phyloP scores from a whole-genome alignment of 805 yeast species.

The Kluyveromyces starmeri region DNA sequence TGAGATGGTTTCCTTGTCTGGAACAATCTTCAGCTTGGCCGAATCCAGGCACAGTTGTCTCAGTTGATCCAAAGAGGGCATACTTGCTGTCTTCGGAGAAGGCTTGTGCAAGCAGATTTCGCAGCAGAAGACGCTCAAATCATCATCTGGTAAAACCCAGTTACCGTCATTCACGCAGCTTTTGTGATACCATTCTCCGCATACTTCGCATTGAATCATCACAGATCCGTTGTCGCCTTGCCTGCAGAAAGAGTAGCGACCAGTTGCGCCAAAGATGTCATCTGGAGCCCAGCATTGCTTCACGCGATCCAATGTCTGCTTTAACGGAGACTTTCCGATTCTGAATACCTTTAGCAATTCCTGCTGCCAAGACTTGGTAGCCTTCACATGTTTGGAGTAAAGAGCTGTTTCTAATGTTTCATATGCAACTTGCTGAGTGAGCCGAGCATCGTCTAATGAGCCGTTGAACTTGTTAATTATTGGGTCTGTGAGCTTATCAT shows the following conservation, averaged over 20 bases:
- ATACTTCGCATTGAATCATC: constrained; percentile 63
- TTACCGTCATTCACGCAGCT: constrained; percentile 41
- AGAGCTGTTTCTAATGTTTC: constrained; percentile 9
- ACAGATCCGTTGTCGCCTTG: constrained; percentile 44
- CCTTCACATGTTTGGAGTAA: constrained; percentile 10
- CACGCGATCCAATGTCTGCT: constrained; percentile 11
- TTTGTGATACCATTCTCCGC: constrained; percentile 67
- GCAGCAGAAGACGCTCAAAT: constrained; percentile 40
- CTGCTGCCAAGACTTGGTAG: constrained; percentile 8
- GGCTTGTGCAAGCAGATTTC: constrained; percentile 36
- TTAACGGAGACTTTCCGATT: constrained; percentile 7
- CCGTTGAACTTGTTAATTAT: constrained; percentile 21
- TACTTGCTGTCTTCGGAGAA: constrained; percentile 9
- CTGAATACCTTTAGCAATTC: constrained; percentile 4
- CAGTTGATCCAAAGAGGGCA: constrained; percentile 15
- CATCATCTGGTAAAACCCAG: constrained; percentile 24
- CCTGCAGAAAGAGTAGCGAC: constrained; percentile 53
- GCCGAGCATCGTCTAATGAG: constrained; percentile 26
- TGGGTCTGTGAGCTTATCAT: too few species aligned
- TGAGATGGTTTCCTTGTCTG: constrained; percentile 12
- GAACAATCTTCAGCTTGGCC: constrained; percentile 14
- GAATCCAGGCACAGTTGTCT: constrained; percentile 13
- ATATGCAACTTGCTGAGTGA: constrained; percentile 23
- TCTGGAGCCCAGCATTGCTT: constrained; percentile 30
- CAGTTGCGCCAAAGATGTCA: constrained; percentile 22